Percentiles rank a stretch among this genome's conserved stretches.
Conservation (phyloP, 2,329 filamentous ascomycete genomes). For the Phialophora chinensis region DNA sequence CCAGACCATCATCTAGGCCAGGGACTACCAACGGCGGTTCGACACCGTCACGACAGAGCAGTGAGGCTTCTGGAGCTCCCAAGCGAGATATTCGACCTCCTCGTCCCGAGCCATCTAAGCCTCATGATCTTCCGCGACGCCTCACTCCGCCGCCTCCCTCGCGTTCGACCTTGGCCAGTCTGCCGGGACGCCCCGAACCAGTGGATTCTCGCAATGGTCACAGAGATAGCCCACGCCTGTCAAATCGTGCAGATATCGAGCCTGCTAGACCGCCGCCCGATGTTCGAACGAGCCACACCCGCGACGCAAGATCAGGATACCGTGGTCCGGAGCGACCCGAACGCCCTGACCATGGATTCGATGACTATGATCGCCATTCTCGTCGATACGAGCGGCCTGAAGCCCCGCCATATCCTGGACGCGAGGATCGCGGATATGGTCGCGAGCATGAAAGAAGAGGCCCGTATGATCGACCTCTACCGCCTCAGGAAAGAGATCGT, state of each 20-base stretch:
- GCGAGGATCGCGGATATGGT: slow-evolving; percentile 36
- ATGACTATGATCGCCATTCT: slow-evolving; percentile 44
- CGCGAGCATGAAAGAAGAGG: slow-evolving; percentile 35
- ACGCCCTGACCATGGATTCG: slow-evolving; percentile 46
- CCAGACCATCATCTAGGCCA: slow-evolving; percentile 20
- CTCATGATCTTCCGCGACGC: slow-evolving; percentile 45
- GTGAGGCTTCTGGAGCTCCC: slow-evolving; percentile 13
- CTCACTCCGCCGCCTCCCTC: slow-evolving; percentile 44
- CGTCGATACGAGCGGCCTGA: slow-evolving; percentile 47
- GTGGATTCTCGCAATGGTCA: slow-evolving; percentile 44
- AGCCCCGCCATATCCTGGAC: slow-evolving; percentile 37
- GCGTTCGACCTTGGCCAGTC: slow-evolving; percentile 45
- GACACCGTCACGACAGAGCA: slow-evolving; percentile 26
- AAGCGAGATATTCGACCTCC: slow-evolving; percentile 30
- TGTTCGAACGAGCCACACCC: slow-evolving; percentile 43
- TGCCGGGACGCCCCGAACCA: slow-evolving; percentile 46
- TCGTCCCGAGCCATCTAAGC: slow-evolving; percentile 29
- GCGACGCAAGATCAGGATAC: slow-evolving; percentile 46
- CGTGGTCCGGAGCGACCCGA: slow-evolving; percentile 28
- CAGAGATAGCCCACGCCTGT: slow-evolving; percentile 47
- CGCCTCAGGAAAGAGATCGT: slow-evolving; percentile 33
- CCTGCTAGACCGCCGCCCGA: slow-evolving; percentile 41
- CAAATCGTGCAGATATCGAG: slow-evolving; percentile 41
- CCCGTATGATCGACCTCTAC: slow-evolving; percentile 31
- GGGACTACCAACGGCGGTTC: slow-evolving; percentile 24